Conservation (phyloP, 495 filamentous ascomycete genomes). For the Durotheca rogersii region DNA sequence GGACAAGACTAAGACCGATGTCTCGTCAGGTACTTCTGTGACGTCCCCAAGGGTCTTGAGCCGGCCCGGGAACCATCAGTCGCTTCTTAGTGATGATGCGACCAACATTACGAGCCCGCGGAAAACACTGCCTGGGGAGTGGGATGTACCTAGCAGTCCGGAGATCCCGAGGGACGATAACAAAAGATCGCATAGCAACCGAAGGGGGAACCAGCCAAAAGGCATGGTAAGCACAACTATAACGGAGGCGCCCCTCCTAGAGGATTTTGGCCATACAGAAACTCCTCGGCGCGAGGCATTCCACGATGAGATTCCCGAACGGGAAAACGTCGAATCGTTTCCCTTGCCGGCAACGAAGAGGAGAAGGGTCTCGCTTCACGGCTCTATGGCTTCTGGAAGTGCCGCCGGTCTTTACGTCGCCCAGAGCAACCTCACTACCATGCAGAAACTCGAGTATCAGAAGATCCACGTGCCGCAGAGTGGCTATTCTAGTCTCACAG, state of each 20-base stretch:
- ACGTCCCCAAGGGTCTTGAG: conserved; percentile 23
- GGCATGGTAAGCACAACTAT: conserved; percentile 3
- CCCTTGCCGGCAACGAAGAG: conserved; percentile 8
- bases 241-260: conserved; percentile 13
- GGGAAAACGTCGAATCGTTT: neutral
- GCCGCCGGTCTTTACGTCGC: conserved; percentile 31
- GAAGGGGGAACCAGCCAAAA: conserved; percentile 14
- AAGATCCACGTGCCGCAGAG: conserved; percentile 22
- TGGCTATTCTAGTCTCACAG: conserved; percentile 16
- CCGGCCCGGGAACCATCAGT: conserved; percentile 15
- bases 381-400: conserved; percentile 8
- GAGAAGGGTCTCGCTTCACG: conserved; percentile 16
- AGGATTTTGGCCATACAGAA: conserved; percentile 4
- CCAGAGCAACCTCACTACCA: conserved; percentile 34
- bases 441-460: conserved; percentile 37
- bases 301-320: conserved; percentile 6
- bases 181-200: conserved; percentile 22
- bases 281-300: neutral
- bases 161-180: conserved; percentile 17
- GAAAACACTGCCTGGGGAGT: conserved; percentile 25
- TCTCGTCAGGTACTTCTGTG: conserved; percentile 30
- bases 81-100: conserved; percentile 18
- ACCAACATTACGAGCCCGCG: conserved; percentile 27
- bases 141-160: conserved; percentile 36
- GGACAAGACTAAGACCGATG: conserved; percentile 18